Conservation (phyloP, 371 early-diverging fungal genomes). For the Apophysomyces ossiformis region DNA sequence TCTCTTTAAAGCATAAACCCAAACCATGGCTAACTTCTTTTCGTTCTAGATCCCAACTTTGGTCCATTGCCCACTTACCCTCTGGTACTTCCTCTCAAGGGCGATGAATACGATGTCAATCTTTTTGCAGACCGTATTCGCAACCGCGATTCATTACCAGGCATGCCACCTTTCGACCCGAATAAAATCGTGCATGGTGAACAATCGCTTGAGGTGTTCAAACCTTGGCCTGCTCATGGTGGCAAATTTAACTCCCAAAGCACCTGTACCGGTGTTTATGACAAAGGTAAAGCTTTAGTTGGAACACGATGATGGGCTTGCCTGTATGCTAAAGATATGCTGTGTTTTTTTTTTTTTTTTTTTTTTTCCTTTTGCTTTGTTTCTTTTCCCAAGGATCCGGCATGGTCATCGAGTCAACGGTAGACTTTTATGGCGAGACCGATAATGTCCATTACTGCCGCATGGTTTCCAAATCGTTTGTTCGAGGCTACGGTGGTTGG, state of each 20-base stretch:
- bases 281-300: conserved; percentile 54
- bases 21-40: neutral
- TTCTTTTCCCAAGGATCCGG: conserved; percentile 34
- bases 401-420: conserved; percentile 66
- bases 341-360: too few relatives aligned
- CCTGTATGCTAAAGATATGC: neutral
- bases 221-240: conserved; percentile 61
- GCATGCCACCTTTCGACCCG: conserved; percentile 72
- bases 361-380: too few relatives aligned
- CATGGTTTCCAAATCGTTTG: conserved; percentile 61
- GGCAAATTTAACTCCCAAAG: conserved; percentile 62
- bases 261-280: conserved; percentile 62
- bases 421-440: conserved; percentile 55
- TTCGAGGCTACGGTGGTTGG: conserved; percentile 68
- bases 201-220: conserved; percentile 64
- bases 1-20: too few relatives aligned
- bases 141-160: conserved; percentile 50
- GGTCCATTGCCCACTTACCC: conserved; percentile 77
- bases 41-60: conserved; percentile 58
- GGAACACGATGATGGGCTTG: neutral
- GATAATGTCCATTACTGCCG: conserved; percentile 53
- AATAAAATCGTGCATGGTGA: conserved; percentile 80
- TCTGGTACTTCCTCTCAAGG: conserved; percentile 68
- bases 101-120: conserved; percentile 64
- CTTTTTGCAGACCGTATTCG: conserved; percentile 57